phyloP scores from a whole-genome alignment of 371 early-diverging fungal species.

The Dichotomocladium elegans region DNA sequence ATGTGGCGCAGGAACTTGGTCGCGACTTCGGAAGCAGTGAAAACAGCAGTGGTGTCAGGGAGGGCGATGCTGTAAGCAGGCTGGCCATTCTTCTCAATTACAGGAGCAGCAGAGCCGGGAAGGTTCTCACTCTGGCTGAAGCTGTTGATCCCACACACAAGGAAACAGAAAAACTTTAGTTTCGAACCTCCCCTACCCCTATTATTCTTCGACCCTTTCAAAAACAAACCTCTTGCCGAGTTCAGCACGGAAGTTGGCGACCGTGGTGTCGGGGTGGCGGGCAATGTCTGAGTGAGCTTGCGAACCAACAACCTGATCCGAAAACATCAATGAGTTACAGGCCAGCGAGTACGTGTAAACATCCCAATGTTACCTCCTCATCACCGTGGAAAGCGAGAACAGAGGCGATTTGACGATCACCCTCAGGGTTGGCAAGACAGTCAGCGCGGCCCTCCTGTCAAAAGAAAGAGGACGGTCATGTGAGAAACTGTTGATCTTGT shows the following conservation, averaged over 20 bases:
- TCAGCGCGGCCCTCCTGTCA: slow-evolving; percentile 80
- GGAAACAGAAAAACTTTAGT: slow-evolving; percentile 1
- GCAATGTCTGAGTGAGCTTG: slow-evolving; percentile 90
- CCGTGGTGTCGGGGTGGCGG: slow-evolving; percentile 85
- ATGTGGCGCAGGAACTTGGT: slow-evolving; percentile 79
- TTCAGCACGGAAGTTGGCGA: slow-evolving; percentile 81
- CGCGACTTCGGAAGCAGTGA: slow-evolving; percentile 71
- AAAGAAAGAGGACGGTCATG: slow-evolving; percentile 55
- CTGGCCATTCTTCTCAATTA: slow-evolving; percentile 63
- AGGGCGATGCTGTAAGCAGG: slow-evolving; percentile 78
- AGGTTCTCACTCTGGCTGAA: slow-evolving; percentile 41
- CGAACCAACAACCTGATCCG: slow-evolving; percentile 85
- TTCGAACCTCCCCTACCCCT: neutral
- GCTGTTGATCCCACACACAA: too few species aligned
- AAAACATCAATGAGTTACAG: neutral
- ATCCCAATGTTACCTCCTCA: slow-evolving; percentile 60
- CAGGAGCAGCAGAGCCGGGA: slow-evolving; percentile 56
- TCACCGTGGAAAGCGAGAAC: slow-evolving; percentile 90
- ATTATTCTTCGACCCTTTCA: neutral
- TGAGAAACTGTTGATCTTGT: slow-evolving; percentile 3
- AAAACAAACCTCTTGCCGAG: slow-evolving; percentile 70
- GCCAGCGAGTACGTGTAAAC: neutral
- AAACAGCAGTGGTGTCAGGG: slow-evolving; percentile 55
- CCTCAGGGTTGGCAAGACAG: slow-evolving; percentile 96
- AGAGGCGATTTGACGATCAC: slow-evolving; percentile 92